Base-by-base conservation (phyloP, 1,284 basidiomycete genomes). In the Cutaneotrichosporon sp. region DNA sequence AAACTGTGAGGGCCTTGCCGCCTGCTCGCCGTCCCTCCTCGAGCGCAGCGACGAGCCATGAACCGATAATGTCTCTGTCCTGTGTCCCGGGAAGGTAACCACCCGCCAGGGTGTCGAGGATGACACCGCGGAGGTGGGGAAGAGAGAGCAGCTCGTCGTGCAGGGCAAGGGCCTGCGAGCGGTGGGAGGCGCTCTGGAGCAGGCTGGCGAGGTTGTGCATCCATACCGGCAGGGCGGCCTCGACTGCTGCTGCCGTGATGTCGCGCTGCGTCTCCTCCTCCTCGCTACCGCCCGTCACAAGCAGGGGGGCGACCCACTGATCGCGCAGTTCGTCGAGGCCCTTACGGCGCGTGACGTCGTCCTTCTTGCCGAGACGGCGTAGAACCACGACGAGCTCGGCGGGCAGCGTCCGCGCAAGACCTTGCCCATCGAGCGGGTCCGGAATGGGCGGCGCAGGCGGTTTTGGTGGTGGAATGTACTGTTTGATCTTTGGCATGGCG, bases 341-440 rank as follows among this genome's bases (percentile, higher is more conserved):
- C 62, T 88, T 85, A 15, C 82, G 77, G 68, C 91, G 86, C 1
- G 94, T 97, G 39, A 90, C 82, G 17, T 83, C 81, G 59, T 96
- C 92, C 77, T 96, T 97, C 81, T 98, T 98, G 30, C 83, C 84
- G 41, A 97, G 78, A 51, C 84, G 83, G 47, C 90, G 77, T 45
- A 97, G 79, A 1, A 91, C 81, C 20, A 98, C 83, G 14, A 94
- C 80, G 17, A 97, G 79, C 44, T 93, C 90, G 0, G 91, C 81
- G 0, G 88, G 85, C 12, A 93, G 75, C n/a, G 77, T 77, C 65
- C 84, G 80, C 12, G 83, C 86, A 9, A 97, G 79, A 0, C 91
- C 91, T 20, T 85, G 84, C 0, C 86, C 83, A 68, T 98, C 94
- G 47, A 98, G 80, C 5, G 96, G 96, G 78, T 97, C 92, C 14